Percentiles rank a stretch among this genome's conserved stretches.
Evolutionary conservation across 169 alveolate genomes (phyloP).

Genomic region (Cryptosporidium canis): DNA sequence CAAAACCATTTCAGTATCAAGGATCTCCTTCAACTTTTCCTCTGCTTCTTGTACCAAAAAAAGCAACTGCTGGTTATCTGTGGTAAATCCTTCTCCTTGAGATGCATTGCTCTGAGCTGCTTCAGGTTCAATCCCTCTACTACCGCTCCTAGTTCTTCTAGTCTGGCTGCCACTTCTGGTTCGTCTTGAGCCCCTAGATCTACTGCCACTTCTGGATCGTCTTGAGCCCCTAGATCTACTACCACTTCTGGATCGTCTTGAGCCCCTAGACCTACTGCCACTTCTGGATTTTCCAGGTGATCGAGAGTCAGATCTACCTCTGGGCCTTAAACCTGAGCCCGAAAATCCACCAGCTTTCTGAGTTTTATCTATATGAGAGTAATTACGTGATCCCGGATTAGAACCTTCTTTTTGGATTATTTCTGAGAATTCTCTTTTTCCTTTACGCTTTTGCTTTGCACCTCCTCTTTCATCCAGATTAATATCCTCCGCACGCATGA

Average conservation of each 20-base stretch:
- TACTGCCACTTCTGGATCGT: background rate
- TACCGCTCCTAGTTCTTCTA: background rate
- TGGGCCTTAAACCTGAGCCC: background rate
- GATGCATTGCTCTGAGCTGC: too few relatives aligned
- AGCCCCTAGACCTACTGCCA: background rate
- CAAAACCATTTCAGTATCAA: background rate
- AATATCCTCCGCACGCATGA: background rate
- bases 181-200: background rate
- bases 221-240: background rate
- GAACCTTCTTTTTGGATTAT: background rate
- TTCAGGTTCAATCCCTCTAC: too few relatives aligned
- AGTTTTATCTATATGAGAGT: background rate
- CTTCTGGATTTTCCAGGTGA: constrained; percentile 1
- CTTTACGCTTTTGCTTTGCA: background rate
- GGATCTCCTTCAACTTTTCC: background rate
- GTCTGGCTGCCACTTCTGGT: background rate
- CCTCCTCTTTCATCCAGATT: background rate
- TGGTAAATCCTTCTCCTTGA: background rate
- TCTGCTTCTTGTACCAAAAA: background rate
- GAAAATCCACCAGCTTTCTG: background rate
- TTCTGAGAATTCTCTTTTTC: too few relatives aligned
- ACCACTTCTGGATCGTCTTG: background rate
- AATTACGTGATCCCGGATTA: background rate
- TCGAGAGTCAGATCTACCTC: background rate
- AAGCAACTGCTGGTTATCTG: background rate